phyloP scores from a whole-genome alignment of 164 flowering plant species.

The Akebia trifoliata region DNA sequence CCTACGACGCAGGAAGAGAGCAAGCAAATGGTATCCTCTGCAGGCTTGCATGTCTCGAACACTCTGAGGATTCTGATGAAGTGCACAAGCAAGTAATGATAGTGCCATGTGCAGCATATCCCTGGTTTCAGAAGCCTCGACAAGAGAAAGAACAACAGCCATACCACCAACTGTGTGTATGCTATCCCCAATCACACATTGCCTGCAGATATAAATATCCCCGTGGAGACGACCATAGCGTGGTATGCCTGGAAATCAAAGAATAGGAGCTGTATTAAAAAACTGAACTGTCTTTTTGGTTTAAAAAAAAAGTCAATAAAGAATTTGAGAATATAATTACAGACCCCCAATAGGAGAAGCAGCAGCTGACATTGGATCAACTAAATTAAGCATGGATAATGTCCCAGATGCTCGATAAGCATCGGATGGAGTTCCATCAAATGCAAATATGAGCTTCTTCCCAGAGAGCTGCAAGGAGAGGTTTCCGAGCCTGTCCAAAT shows the following conservation, averaged over 20 bases:
- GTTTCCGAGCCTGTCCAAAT: slow-evolving; percentile 74
- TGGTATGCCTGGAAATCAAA: slow-evolving; percentile 72
- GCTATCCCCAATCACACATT: slow-evolving; percentile 81
- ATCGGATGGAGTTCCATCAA: slow-evolving; percentile 93
- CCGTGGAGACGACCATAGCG: slow-evolving; percentile 98
- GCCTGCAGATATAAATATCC: slow-evolving; percentile 77
- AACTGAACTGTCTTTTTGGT: neutral
- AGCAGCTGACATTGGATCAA: slow-evolving; percentile 97
- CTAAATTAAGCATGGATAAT: slow-evolving; percentile 82
- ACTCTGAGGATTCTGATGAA: slow-evolving; percentile 93
- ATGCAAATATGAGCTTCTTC: slow-evolving; percentile 96
- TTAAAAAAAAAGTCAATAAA: neutral
- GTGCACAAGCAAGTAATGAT: slow-evolving; percentile 75
- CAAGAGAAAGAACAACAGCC: slow-evolving; percentile 77
- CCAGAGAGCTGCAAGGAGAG: slow-evolving; percentile 86
- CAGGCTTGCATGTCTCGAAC: slow-evolving; percentile 86
- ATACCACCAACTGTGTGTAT: slow-evolving; percentile 89
- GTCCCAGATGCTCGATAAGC: slow-evolving; percentile 64
- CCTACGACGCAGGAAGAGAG: slow-evolving; percentile 80
- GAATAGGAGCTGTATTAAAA: neutral
- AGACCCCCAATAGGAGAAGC: slow-evolving; percentile 99
- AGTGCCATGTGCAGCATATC: slow-evolving; percentile 99
- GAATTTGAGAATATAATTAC: slow-evolving; percentile 13
- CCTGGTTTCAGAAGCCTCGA: slow-evolving; percentile 92
- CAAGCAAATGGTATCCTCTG: slow-evolving; percentile 92